These are phyloP conservation scores for Globisporangium echinulatum DNA, from an alignment of 352 stramenopile genomes.

Conservation along the genomic window DNA sequence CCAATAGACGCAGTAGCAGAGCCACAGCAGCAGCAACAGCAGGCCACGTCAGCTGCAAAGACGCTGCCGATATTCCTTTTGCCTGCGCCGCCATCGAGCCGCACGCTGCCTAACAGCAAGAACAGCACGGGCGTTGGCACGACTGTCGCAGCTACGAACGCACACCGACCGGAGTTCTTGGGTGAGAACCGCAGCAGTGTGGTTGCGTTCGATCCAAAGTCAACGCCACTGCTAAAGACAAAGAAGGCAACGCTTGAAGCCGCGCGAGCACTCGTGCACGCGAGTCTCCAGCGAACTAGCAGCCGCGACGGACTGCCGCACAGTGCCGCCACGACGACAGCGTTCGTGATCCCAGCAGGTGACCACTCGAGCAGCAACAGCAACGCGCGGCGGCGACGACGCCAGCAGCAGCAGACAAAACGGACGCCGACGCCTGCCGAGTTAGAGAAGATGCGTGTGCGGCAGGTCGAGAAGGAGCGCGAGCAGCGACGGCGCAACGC, in stretches of 20 bases:
- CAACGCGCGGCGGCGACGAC: conserved; percentile 20
- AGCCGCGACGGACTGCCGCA: conserved; percentile 3
- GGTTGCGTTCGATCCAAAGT: not conserved
- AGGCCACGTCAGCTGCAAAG: not conserved
- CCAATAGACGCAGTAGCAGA: not conserved
- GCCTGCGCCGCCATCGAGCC: not conserved
- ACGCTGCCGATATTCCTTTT: conserved; percentile 11
- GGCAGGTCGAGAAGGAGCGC: conserved; percentile 35
- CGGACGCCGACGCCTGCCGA: conserved; percentile 28
- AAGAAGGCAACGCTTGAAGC: conserved; percentile 27
- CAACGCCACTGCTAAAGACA: conserved; percentile 8
- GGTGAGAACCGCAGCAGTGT: not conserved
- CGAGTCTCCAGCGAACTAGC: conserved; percentile 10
- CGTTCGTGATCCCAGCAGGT: conserved; percentile 43
- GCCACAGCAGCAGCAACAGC: not conserved
- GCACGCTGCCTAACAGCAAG: not conserved
- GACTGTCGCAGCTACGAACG: not conserved
- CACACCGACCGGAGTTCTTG: not conserved
- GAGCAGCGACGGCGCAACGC: conserved; percentile 43
- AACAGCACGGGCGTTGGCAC: not conserved
- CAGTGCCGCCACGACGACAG: conserved; percentile 1
- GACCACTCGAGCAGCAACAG: conserved; percentile 21
- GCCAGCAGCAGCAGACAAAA: conserved; percentile 1
- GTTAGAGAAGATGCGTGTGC: conserved; percentile 11
- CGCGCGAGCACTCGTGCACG: conserved; percentile 27